Conservation (phyloP, 2,329 filamentous ascomycete genomes). For the Talaromyces pinophilus region DNA sequence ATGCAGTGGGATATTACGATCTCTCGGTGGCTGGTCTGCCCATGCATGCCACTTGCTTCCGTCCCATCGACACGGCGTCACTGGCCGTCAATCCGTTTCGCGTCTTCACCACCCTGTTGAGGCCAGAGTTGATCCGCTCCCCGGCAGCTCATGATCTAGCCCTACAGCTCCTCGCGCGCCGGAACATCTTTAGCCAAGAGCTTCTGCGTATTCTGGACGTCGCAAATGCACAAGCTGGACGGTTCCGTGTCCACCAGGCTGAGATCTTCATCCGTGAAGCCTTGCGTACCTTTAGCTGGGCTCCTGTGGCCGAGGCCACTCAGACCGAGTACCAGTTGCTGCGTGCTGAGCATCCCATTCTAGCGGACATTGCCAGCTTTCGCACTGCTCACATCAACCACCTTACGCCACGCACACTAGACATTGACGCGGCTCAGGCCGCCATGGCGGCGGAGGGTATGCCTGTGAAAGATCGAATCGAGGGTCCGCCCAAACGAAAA, state of each 20-base stretch:
- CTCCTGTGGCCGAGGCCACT: constrained; percentile 35
- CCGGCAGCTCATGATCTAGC: constrained; percentile 32
- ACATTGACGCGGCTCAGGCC: constrained; percentile 50
- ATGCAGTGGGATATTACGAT: constrained; percentile 57
- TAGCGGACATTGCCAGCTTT: constrained; percentile 52
- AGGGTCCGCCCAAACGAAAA: constrained; percentile 51
- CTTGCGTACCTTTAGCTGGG: constrained; percentile 53
- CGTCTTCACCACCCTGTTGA: constrained; percentile 45
- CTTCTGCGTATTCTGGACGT: constrained; percentile 42
- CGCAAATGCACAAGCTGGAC: constrained; percentile 27
- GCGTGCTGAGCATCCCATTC: constrained; percentile 48
- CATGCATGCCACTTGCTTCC: constrained; percentile 56
- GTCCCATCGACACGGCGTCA: constrained; percentile 40
- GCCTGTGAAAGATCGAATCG: constrained; percentile 52
- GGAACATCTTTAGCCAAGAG: constrained; percentile 47
- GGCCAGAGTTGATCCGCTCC: constrained; percentile 44
- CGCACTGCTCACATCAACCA: constrained; percentile 56
- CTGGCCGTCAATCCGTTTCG: constrained; percentile 50
- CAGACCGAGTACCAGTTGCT: constrained; percentile 47
- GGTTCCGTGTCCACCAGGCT: constrained; percentile 35
- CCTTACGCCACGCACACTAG: constrained; percentile 54
- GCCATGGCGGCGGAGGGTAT: constrained; percentile 48
- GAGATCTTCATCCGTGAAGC: constrained; percentile 47
- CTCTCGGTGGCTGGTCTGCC: constrained; percentile 51
- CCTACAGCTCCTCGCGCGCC: constrained; percentile 35